Evolutionary conservation across 1,284 basidiomycete genomes (phyloP), one percentile per base, ranked within the genome.

Genomic region (Salmacisia buchloeana): DNA sequence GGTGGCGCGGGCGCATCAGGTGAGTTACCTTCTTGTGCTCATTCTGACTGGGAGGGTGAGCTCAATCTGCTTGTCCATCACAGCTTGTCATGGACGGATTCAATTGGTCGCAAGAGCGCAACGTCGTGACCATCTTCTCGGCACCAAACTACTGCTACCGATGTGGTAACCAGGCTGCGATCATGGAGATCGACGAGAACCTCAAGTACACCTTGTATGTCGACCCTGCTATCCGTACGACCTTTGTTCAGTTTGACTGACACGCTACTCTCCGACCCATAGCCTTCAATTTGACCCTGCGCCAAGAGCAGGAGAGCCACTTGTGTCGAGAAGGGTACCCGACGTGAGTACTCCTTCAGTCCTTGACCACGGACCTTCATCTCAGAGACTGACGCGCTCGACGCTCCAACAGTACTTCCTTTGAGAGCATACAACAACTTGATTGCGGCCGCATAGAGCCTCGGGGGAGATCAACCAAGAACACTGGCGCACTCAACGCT

Each of bases 171-270:
- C 96, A 98, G 81, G 94, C 94, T 57, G 96, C 96, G 58, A 99
- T 99, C 81, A 96, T 99, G 89, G 94, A 98, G 83, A 97, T 98
- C 82, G 94, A 98, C 82, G 96, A 98, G 85, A 93, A 93, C 84
- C 84, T 94, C 86, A 91, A 91, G 67, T 92, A 92, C 82, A 92
- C 89, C 82, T 92, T 92, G 33, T 66, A 25, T 43, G 61, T 58
- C 62, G 61, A 39, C 39, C 41, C 59, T 60, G 61, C 15, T 38
- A 63, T 58, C 57, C 34, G 38, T 3, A 46, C 12, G 31, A 18
- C 21, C 64, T 41, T 56, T 29, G 38, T 36, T 13, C 33, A 58
- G 15, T 38, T 12, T 43, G 27, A 15, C 31, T 56, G 35, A 25
- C 2, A 57, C 46, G 35, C 18, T 21, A 23, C 35, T 49, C 9